Percentiles rank a stretch among this genome's conserved stretches.
Conservation (phyloP, 345 rosid genomes). For the Microthlaspi erraticum region DNA sequence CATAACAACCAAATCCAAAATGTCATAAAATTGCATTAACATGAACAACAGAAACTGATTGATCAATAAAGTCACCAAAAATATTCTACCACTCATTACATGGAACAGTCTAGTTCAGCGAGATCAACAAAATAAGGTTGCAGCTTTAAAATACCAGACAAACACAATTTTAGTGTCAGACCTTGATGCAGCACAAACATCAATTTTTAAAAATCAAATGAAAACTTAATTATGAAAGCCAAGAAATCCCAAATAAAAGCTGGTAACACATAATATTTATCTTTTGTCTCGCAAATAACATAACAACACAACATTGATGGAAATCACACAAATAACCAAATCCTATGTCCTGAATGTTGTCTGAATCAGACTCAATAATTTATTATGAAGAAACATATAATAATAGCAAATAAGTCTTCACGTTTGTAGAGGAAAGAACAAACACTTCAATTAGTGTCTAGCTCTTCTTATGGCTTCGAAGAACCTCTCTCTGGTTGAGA, state of each 20-base stretch:
- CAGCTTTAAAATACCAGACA: too few relatives aligned
- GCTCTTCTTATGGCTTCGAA: constrained; percentile 19
- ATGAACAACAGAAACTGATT: too few relatives aligned
- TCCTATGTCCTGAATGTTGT: background rate
- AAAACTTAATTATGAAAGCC: background rate
- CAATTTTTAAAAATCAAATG: too few relatives aligned
- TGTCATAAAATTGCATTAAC: too few relatives aligned
- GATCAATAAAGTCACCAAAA: too few relatives aligned
- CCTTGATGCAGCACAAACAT: too few relatives aligned
- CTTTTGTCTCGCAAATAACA: background rate
- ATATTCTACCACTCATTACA: too few relatives aligned
- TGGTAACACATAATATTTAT: background rate
- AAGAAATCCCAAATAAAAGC: background rate
- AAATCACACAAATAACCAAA: background rate
- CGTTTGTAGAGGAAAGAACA: background rate
- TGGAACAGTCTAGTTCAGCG: too few relatives aligned
- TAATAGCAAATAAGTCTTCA: background rate
- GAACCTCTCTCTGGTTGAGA: constrained; percentile 33
- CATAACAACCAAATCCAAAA: constrained; percentile 50
- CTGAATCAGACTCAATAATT: background rate
- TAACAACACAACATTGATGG: background rate
- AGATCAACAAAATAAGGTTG: background rate
- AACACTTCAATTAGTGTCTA: constrained; percentile 14
- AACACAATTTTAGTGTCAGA: too few relatives aligned
- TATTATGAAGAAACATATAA: too few relatives aligned